These are phyloP conservation scores for Yamadazyma triangularis DNA, from an alignment of 1,139 yeast genomes.

Conservation along the genomic window DNA sequence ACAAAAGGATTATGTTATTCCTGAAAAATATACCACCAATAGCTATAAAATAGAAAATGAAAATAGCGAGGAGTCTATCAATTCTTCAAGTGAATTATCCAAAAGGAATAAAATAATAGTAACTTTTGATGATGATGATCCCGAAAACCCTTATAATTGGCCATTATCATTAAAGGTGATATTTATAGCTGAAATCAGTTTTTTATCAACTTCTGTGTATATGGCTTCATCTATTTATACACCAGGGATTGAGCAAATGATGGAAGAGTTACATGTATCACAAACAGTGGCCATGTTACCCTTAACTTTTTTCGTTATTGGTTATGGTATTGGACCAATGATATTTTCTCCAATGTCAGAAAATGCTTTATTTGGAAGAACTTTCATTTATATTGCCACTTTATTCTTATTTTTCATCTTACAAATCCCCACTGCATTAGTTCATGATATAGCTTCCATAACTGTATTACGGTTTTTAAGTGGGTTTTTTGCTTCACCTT, in stretches of 20 bases:
- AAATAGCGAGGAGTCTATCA: no score
- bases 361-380: constrained; percentile 48
- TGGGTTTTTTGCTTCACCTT: constrained; percentile 32
- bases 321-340: constrained; percentile 55
- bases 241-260: constrained; percentile 28
- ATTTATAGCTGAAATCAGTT: constrained; percentile 14
- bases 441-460: constrained; percentile 23
- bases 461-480: constrained; percentile 26
- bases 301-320: constrained; percentile 35
- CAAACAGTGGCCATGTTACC: constrained; percentile 42
- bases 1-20: constrained; percentile 24
- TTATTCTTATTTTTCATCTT: constrained; percentile 27
- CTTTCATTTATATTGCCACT: constrained; percentile 27
- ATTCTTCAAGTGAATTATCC: no score
- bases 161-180: constrained; percentile 15
- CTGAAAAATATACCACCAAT: constrained; percentile 30
- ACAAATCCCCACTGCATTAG: constrained; percentile 31
- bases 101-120: no score
- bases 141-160: constrained; percentile 27
- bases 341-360: constrained; percentile 52
- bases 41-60: no score
- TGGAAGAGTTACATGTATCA: constrained; percentile 38
- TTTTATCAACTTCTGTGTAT: constrained; percentile 20
- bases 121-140: no score
- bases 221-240: constrained; percentile 27